phyloP scores from a whole-genome alignment of 2,329 filamentous ascomycete species.

The Phialemoniopsis sp. region DNA sequence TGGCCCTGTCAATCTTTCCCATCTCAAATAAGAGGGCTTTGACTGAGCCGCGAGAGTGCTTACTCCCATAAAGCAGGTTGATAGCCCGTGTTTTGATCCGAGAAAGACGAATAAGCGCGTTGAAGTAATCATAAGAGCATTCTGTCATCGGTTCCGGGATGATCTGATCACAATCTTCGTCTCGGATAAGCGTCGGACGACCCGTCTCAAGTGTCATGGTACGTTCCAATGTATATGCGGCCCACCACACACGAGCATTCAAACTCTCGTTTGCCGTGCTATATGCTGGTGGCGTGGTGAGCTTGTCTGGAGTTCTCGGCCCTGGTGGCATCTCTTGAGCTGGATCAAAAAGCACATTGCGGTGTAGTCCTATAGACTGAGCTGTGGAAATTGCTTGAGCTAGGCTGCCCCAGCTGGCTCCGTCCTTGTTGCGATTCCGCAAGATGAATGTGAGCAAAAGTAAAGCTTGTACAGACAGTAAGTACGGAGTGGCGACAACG shows the following conservation, averaged over 20 bases:
- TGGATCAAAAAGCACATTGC: too few species aligned
- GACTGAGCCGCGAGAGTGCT: neutral
- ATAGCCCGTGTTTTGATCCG: constrained; percentile 2
- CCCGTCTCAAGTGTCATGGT: constrained; percentile 7
- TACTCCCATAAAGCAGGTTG: constrained; percentile 2
- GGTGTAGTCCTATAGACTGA: constrained; percentile 4
- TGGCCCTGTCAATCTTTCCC: constrained; percentile 5
- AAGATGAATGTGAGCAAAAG: constrained; percentile 4
- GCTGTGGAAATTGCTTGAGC: constrained; percentile 5
- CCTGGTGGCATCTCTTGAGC: too few species aligned
- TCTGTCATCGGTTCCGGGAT: neutral
- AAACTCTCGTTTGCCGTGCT: neutral
- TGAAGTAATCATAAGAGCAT: constrained; percentile 3
- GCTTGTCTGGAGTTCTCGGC: too few species aligned
- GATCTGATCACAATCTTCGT: constrained; percentile 4
- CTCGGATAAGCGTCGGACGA: constrained; percentile 3
- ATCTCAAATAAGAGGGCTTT: constrained; percentile 3
- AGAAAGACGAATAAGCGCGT: constrained; percentile 1
- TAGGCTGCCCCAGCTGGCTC: constrained; percentile 5
- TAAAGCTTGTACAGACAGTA: too few species aligned
- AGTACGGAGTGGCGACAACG: constrained; percentile 2
- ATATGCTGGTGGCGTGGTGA: too few species aligned
- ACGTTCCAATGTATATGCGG: constrained; percentile 5
- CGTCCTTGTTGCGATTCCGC: constrained; percentile 7
- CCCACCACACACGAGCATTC: constrained; percentile 4